phyloP scores from a whole-genome alignment of 2,329 filamentous ascomycete species.

The Penicillium sp. region DNA sequence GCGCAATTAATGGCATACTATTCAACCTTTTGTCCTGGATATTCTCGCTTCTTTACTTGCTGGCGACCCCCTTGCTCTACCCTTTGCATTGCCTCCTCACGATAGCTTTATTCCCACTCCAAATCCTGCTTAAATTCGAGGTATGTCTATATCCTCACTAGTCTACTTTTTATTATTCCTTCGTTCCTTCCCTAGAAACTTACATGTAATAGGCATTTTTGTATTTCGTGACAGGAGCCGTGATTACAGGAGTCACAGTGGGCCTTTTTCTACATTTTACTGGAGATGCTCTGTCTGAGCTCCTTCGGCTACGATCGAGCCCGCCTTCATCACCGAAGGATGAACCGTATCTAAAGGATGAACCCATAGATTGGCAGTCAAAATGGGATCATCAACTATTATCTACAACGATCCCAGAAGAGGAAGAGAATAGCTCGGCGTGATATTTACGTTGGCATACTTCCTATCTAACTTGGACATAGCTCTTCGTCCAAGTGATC shows the following conservation, averaged over 20 bases:
- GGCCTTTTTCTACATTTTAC: slow-evolving; percentile 61
- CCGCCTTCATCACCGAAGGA: background rate
- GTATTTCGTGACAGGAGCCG: slow-evolving; percentile 50
- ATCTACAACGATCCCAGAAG: slow-evolving; percentile 33
- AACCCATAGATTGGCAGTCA: slow-evolving; percentile 16
- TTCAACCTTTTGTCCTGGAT: slow-evolving; percentile 18
- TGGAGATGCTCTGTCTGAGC: slow-evolving; percentile 55
- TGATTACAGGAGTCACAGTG: slow-evolving; percentile 63
- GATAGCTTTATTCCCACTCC: slow-evolving; percentile 50
- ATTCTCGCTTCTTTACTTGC: slow-evolving; percentile 34
- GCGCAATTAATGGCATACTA: slow-evolving; percentile 8
- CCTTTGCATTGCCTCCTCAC: slow-evolving; percentile 45
- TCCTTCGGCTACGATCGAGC: slow-evolving; percentile 35
- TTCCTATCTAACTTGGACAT: background rate
- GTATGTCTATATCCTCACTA: slow-evolving; percentile 35
- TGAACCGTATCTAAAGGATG: slow-evolving; percentile 11
- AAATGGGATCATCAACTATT: slow-evolving; percentile 13
- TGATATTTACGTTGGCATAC: background rate
- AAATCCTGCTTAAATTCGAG: slow-evolving; percentile 55
- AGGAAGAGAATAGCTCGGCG: slow-evolving; percentile 28
- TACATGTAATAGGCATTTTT: slow-evolving; percentile 16
- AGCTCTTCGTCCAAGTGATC: background rate
- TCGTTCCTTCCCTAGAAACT: background rate
- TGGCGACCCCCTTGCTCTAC: slow-evolving; percentile 51
- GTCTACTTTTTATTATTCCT: background rate